Conservation (phyloP, 2,329 filamentous ascomycete genomes). For the Penicillium brevicompactum region DNA sequence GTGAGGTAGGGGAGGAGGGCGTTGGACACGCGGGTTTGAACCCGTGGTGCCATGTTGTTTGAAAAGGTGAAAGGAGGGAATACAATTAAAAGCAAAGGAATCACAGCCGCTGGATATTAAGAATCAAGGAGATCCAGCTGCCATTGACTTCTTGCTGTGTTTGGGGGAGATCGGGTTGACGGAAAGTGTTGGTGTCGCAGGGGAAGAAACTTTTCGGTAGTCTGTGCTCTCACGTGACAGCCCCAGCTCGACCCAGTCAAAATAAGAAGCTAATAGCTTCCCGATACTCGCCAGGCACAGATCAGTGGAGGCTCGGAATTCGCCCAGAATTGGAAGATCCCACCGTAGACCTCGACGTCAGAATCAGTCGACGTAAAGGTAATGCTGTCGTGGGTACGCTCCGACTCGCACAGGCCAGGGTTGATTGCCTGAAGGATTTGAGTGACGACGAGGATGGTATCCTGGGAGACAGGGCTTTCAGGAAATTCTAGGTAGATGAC, state of each 20-base stretch:
- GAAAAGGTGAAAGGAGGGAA: slow-evolving; percentile 3
- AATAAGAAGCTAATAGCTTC: neutral
- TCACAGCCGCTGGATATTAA: neutral
- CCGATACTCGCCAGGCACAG: neutral
- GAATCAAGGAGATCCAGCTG: slow-evolving; percentile 13
- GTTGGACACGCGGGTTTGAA: slow-evolving; percentile 40
- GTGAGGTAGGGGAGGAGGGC: slow-evolving; percentile 37
- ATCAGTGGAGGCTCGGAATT: too few species aligned
- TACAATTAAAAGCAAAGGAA: neutral
- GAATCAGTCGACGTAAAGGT: too few species aligned
- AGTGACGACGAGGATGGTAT: too few species aligned
- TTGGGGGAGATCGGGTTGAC: slow-evolving; percentile 16
- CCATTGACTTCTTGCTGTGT: slow-evolving; percentile 18
- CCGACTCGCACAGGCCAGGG: too few species aligned
- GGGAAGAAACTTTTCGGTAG: slow-evolving; percentile 37
- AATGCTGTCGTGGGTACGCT: too few species aligned
- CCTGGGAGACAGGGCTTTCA: too few species aligned
- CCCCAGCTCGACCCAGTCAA: neutral
- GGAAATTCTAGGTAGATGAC: too few species aligned
- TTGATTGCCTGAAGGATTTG: too few species aligned
- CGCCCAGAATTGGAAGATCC: too few species aligned
- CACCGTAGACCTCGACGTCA: too few species aligned
- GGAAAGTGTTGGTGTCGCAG: slow-evolving; percentile 18
- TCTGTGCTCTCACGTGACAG: slow-evolving; percentile 24
- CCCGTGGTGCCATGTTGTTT: slow-evolving; percentile 42